These are phyloP conservation scores for Phylloporus scabripes DNA, from an alignment of 768 basidiomycete genomes.

Conservation along the genomic window DNA sequence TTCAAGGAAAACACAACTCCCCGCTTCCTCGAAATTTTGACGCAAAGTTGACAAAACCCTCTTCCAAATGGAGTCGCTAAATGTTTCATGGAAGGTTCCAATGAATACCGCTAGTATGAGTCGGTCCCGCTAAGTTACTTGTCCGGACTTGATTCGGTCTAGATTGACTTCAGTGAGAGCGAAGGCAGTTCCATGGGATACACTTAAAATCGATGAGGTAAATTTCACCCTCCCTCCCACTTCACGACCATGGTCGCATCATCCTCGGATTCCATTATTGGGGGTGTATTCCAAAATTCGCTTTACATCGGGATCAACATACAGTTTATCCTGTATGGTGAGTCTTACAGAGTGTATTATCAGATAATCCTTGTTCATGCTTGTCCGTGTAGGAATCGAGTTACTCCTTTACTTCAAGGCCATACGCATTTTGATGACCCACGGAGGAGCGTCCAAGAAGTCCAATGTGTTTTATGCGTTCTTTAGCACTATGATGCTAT, in stretches of 20 bases:
- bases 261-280: neutral
- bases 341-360: neutral
- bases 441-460: slow-evolving; percentile 1
- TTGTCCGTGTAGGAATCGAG: slow-evolving; percentile 16
- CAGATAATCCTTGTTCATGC: neutral
- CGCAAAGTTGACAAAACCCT: no score
- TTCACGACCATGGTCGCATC: neutral
- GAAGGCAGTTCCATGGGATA: slow-evolving; percentile 1
- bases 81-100: no score
- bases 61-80: no score
- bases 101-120: no score
- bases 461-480: slow-evolving; percentile 17
- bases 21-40: no score
- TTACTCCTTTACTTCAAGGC: slow-evolving; percentile 23
- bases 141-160: no score
- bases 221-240: neutral
- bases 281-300: slow-evolving; percentile 7
- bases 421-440: slow-evolving; percentile 8
- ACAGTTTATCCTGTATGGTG: slow-evolving; percentile 22
- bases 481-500: slow-evolving; percentile 24
- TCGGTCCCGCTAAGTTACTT: no score
- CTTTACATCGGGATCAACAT: slow-evolving; percentile 14
- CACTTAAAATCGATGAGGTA: neutral
- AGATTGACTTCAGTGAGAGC: no score
- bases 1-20: no score